Conservation (phyloP, 2,329 filamentous ascomycete species). For the Phaeophleospora eucalypticola region DNA sequence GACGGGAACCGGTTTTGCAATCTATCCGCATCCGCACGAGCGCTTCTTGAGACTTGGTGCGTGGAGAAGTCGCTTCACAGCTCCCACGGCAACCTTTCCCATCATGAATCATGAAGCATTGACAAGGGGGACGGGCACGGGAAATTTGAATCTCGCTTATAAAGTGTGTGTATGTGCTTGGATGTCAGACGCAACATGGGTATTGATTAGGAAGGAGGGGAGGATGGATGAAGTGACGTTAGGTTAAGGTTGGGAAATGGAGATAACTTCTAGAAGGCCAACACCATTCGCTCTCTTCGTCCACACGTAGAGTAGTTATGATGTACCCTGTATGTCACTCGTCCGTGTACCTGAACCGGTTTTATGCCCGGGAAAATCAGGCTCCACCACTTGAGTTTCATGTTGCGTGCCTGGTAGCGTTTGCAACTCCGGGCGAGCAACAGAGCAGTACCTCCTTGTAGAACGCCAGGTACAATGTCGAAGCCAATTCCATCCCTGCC, state of each 20-base stretch:
- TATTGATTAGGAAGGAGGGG: too few species aligned
- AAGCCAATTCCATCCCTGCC: too few species aligned
- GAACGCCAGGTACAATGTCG: too few species aligned
- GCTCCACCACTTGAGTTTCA: neutral
- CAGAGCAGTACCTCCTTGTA: too few species aligned
- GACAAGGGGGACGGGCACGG: too few species aligned
- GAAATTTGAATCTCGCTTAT: neutral
- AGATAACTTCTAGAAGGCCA: neutral
- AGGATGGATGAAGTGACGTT: slow-evolving; percentile 5
- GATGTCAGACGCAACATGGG: too few species aligned
- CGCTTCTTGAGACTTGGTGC: neutral
- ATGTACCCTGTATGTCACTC: too few species aligned
- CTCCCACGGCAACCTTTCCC: too few species aligned
- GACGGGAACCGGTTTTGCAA: neutral
- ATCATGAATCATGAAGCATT: too few species aligned
- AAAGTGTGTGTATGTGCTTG: neutral
- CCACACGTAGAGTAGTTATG: neutral
- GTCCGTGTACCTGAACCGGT: neutral
- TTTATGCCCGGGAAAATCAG: neutral
- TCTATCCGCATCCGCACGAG: neutral
- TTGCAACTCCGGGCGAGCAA: too few species aligned
- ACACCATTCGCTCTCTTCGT: neutral
- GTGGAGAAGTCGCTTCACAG: too few species aligned
- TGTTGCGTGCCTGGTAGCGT: too few species aligned
- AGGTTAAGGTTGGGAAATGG: slow-evolving; percentile 2